phyloP scores from a whole-genome alignment of 192 early-diverging fungal genomes.

The Backusella luteola region DNA sequence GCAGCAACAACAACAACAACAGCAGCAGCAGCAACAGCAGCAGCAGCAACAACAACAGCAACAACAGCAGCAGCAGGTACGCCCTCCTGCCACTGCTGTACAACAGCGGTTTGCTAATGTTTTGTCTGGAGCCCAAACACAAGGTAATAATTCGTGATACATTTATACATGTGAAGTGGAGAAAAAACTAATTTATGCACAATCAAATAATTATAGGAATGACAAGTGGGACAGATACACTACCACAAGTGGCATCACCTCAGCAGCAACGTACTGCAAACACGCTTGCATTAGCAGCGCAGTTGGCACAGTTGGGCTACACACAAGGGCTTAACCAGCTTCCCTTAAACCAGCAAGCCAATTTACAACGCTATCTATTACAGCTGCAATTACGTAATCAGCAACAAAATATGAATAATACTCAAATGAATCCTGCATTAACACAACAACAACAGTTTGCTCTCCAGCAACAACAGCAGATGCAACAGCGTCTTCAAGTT shows the following conservation, averaged over 20 bases:
- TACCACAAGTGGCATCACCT: neutral
- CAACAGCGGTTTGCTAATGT: constrained; percentile 28
- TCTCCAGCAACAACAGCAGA: constrained; percentile 19
- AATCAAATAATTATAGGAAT: neutral
- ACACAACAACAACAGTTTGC: constrained; percentile 8
- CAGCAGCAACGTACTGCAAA: constrained; percentile 19
- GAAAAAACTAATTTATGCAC: neutral
- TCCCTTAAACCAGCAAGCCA: constrained; percentile 22
- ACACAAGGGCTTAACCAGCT: constrained; percentile 16
- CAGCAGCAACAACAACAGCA: constrained; percentile 28
- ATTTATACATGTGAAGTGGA: neutral
- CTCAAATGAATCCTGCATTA: constrained; percentile 5
- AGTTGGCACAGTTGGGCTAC: constrained; percentile 34
- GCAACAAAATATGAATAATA: constrained; percentile 3
- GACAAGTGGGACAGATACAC: neutral
- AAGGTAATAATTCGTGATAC: constrained; percentile 9
- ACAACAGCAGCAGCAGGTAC: constrained; percentile 31
- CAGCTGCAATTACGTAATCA: constrained; percentile 36
- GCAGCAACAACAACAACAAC: constrained; percentile 26
- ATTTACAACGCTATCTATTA: constrained; percentile 34
- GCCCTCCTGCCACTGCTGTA: constrained; percentile 20
- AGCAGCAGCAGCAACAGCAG: constrained; percentile 22
- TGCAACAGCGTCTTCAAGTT: constrained; percentile 18
- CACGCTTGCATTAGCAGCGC: constrained; percentile 27
- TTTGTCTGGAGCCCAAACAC: constrained; percentile 8